Percentiles rank a stretch among this genome's conserved stretches.
These are phyloP conservation scores for Stereum hirsutum DNA, from an alignment of 1,284 basidiomycete genomes.

Conservation along the genomic window DNA sequence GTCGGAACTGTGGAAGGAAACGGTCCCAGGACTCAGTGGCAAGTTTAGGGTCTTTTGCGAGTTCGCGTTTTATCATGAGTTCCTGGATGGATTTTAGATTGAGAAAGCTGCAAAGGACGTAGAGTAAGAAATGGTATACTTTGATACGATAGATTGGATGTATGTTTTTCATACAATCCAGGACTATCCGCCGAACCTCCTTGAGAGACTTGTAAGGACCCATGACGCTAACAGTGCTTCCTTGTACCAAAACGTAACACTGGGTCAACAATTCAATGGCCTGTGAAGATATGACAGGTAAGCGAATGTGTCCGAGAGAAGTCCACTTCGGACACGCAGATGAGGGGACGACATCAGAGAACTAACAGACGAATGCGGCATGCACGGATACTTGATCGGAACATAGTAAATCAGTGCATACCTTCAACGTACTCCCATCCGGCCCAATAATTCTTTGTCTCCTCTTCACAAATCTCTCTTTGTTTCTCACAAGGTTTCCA, in stretches of 20 bases:
- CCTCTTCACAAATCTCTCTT: conserved; percentile 95
- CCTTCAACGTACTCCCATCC: conserved; percentile 94
- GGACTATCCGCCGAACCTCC: conserved; percentile 89
- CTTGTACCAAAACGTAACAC: conserved; percentile 97
- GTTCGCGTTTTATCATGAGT: conserved; percentile 96
- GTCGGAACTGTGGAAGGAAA: conserved; percentile 95
- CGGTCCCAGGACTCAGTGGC: conserved; percentile 95
- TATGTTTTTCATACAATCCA: conserved; percentile 99
- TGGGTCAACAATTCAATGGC: conserved; percentile 96
- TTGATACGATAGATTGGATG: conserved; percentile 99
- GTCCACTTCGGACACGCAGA: no score
- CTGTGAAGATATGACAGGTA: conserved; percentile 28
- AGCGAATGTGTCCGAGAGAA: not conserved
- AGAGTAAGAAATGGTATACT: conserved; percentile 28
- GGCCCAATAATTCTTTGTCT: conserved; percentile 96
- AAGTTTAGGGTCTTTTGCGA: conserved; percentile 97
- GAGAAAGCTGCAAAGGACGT: not conserved
- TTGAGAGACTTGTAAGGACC: conserved; percentile 93
- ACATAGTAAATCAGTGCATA: no score
- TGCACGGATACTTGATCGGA: no score
- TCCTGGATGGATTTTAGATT: conserved; percentile 43
- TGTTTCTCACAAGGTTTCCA: conserved; percentile 89
- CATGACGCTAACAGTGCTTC: conserved; percentile 97
- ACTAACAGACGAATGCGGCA: no score
- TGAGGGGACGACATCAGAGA: no score